Conservation (phyloP, 352 stramenopile genomes). For the Phytophthora rubi region DNA sequence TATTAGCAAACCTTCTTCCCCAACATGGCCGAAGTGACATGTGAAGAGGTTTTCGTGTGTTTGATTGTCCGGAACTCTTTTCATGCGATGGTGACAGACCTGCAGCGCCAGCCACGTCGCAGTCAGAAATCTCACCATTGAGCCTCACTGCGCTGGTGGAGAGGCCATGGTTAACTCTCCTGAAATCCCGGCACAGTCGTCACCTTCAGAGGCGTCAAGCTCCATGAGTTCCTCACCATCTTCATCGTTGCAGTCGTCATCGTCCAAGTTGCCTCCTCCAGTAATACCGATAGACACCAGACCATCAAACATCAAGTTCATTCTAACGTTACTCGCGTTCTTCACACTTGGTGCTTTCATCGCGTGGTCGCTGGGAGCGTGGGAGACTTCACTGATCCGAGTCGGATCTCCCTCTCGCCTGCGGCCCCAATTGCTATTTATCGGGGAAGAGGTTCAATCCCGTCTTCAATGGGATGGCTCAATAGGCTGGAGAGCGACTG, state of each 20-base stretch:
- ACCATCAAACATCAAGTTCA: constrained; percentile 21
- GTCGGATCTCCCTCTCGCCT: constrained; percentile 8
- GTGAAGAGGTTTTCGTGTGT: constrained; percentile 1
- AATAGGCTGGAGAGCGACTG: constrained; percentile 46
- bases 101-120: neutral
- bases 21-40: neutral
- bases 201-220: constrained; percentile 1
- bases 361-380: constrained; percentile 27
- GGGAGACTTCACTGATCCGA: constrained; percentile 12
- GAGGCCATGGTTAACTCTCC: constrained; percentile 1
- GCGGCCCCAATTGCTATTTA: constrained; percentile 43
- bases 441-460: constrained; percentile 46
- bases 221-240: constrained; percentile 2
- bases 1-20: neutral
- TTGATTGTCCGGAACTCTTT: neutral
- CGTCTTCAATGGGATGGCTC: constrained; percentile 47
- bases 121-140: constrained; percentile 2
- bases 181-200: neutral
- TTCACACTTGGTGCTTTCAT: constrained; percentile 27
- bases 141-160: neutral
- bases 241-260: neutral
- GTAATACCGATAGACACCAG: neutral
- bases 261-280: neutral
- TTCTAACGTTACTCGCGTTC: constrained; percentile 8
- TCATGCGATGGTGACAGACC: constrained; percentile 17